Conservation (phyloP, 768 basidiomycete species). For the Suillus spraguei region DNA sequence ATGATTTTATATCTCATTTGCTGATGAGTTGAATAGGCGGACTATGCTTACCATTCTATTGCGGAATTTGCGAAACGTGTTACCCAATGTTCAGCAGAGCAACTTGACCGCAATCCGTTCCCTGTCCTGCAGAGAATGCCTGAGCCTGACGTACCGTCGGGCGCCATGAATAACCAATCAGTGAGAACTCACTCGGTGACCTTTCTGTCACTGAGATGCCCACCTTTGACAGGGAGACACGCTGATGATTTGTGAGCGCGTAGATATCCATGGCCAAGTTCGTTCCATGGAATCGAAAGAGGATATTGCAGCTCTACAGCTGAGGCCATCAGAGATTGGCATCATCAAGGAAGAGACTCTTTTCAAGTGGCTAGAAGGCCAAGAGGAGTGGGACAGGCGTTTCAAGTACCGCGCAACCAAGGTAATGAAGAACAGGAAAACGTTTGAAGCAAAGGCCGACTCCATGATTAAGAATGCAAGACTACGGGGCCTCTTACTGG, state of each 20-base stretch:
- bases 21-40: slow-evolving; percentile 41
- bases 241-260: slow-evolving; percentile 72
- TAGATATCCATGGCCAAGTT: slow-evolving; percentile 58
- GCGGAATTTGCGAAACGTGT: slow-evolving; percentile 60
- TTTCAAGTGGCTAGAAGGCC: slow-evolving; percentile 64
- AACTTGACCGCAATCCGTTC: slow-evolving; percentile 47
- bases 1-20: not conserved
- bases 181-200: not conserved
- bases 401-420: slow-evolving; percentile 44
- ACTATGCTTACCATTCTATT: slow-evolving; percentile 60
- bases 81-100: slow-evolving; percentile 38
- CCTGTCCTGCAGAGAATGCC: slow-evolving; percentile 34
- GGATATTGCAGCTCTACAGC: slow-evolving; percentile 53
- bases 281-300: slow-evolving; percentile 65
- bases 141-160: not conserved
- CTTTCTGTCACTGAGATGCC: slow-evolving; percentile 1
- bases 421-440: slow-evolving; percentile 45
- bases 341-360: slow-evolving; percentile 75
- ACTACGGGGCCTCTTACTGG: slow-evolving; percentile 45
- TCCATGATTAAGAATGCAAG: slow-evolving; percentile 47
- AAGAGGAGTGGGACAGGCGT: slow-evolving; percentile 61
- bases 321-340: slow-evolving; percentile 61
- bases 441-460: slow-evolving; percentile 47
- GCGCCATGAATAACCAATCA: not conserved
- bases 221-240: slow-evolving; percentile 24